These are phyloP conservation scores for Hebeloma cylindrosporum DNA, from an alignment of 768 basidiomycete species.

Conservation along the genomic window DNA sequence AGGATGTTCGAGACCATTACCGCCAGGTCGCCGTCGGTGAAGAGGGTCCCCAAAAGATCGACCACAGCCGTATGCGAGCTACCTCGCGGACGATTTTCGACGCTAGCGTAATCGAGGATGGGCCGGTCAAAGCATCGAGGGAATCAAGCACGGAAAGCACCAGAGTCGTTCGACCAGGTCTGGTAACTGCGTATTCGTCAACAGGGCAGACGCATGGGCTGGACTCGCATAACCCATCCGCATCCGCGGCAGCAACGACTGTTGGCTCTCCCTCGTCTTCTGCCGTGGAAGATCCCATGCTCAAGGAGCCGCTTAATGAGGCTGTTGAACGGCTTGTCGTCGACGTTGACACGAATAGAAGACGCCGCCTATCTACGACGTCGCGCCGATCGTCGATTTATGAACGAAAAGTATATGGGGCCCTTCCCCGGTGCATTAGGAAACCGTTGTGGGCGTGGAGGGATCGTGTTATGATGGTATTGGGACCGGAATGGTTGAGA, in stretches of 20 bases:
- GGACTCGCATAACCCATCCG: constrained; percentile 29
- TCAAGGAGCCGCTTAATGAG: constrained; percentile 4
- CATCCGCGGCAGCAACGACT: constrained; percentile 21
- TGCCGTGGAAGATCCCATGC: not conserved
- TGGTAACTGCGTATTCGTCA: constrained; percentile 34
- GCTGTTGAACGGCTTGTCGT: constrained; percentile 1
- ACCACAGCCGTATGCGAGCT: constrained; percentile 18
- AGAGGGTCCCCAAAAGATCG: not conserved
- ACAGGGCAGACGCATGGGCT: constrained; percentile 26
- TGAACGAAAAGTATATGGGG: constrained; percentile 42
- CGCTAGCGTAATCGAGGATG: constrained; percentile 30
- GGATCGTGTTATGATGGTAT: constrained; percentile 65
- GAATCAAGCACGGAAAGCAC: constrained; percentile 14
- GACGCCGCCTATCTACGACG: constrained; percentile 19
- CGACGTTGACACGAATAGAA: constrained; percentile 2
- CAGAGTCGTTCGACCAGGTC: constrained; percentile 2
- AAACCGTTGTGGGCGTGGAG: constrained; percentile 68
- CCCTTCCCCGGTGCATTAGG: constrained; percentile 54
- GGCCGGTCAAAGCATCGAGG: constrained; percentile 4
- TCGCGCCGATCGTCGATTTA: constrained; percentile 43
- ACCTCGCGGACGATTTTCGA: constrained; percentile 37
- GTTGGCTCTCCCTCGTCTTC: not conserved
- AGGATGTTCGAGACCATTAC: constrained; percentile 63
- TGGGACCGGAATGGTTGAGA: constrained; percentile 71
- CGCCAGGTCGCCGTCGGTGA: constrained; percentile 12